Base-by-base conservation (phyloP, 208 protist genomes). In the Kentomonas sorsogonicus region DNA sequence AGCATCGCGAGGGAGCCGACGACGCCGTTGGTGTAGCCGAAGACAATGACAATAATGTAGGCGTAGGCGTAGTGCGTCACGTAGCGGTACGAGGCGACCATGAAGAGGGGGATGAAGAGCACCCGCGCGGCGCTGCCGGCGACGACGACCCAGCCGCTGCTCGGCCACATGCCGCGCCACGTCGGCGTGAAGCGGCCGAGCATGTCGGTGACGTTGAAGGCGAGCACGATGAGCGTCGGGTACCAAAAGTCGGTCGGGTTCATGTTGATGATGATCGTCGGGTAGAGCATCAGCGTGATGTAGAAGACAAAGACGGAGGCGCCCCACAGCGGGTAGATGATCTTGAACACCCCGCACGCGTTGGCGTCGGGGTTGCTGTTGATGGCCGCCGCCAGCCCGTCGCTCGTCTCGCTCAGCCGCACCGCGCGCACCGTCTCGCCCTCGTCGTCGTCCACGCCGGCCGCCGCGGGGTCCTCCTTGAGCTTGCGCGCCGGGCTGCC, bases 281-380 rank as follows among this genome's bases (percentile, higher is more conserved):
- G 79, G 66, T 85, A 86, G 34, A 90, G 55, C 46, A 72, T 70
- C 26, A 90, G 65, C 11, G 79, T 83, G 43, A 87, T 45, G 50
- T 85, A 52, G 38, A 90, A 85, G 41, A 57, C 51, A 41, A 83
- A 76, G 48, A 3, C 55, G 36, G 64, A 75, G 26, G 75, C 43
- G 26, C n/a, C n/a, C n/a, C n/a, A n/a, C n/a, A n/a, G n/a, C n/a
- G 75, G 46, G 13, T 63, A 47, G 69, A 87, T 83, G 33, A 48
- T 60, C 43, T 53, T 69, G 36, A 81, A 54, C 6, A 22, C 18
- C 15, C 63, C 38, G 16, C 75, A 53, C 2, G 65, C 56, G 34
- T 29, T 40, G 23, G 60, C 57, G 63, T 70, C 43, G 20, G 18
- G 4, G 33, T 63, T 73, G 47, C 39, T n/a, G 9, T 15, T 22